These are phyloP conservation scores for Guillardia theta DNA, from an alignment of 78 protist species.

Conservation along the genomic window DNA sequence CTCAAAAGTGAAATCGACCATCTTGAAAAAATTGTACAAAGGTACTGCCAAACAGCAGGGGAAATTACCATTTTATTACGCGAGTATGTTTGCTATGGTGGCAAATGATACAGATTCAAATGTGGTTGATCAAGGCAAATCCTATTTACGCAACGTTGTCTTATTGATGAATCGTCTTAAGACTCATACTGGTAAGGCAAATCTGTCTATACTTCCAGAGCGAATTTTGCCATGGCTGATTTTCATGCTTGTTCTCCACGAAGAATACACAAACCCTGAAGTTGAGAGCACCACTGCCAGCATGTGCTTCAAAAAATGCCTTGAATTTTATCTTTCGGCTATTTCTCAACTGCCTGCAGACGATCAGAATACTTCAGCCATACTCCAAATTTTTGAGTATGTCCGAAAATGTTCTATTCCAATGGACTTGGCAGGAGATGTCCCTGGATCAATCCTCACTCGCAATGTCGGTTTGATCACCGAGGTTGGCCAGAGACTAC, in stretches of 20 bases:
- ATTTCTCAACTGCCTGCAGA: not conserved
- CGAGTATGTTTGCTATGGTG: not conserved
- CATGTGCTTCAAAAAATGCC: not conserved
- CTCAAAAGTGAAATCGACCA: not conserved
- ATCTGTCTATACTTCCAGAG: not conserved
- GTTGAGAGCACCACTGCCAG: not conserved
- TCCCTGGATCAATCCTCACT: not conserved
- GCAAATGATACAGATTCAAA: not conserved
- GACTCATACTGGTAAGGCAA: not conserved
- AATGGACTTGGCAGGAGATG: not conserved
- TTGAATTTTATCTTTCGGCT: not conserved
- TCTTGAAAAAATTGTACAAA: not conserved
- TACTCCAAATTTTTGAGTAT: not conserved
- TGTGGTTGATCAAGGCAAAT: not conserved
- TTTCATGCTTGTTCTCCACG: not conserved
- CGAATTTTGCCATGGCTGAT: not conserved
- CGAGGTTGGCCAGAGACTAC: not conserved
- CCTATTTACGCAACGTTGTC: not conserved
- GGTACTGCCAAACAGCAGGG: not conserved
- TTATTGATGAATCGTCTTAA: not conserved
- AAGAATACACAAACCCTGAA: not conserved
- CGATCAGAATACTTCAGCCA: not conserved
- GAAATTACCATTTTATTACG: not conserved
- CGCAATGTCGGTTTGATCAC: not conserved
- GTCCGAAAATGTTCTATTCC: not conserved